Evolutionary conservation across 2,329 filamentous ascomycete genomes (phyloP).

Genomic region (Sporothrix humicola): DNA sequence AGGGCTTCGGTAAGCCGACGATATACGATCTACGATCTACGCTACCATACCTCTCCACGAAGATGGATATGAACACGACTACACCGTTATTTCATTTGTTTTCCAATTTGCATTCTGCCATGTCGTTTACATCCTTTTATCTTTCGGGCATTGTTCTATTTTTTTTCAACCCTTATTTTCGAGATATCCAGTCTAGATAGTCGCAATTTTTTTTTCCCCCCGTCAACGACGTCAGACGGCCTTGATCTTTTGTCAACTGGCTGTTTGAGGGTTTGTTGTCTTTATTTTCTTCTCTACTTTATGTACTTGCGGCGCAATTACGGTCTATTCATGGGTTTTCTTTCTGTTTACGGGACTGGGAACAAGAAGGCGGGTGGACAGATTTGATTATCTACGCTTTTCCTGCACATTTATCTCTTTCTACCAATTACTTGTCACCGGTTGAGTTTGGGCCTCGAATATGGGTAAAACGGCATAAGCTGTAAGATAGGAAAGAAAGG

Average conservation of each 20-base stretch:
- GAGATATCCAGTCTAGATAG: conserved; percentile 11
- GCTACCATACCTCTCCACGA: neutral
- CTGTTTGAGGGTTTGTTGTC: neutral
- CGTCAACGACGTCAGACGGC: neutral
- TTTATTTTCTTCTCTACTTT: neutral
- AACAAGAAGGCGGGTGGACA: neutral
- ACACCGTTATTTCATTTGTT: neutral
- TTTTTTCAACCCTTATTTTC: neutral
- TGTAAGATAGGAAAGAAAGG: conserved; percentile 18
- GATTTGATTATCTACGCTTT: neutral
- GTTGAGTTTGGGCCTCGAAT: neutral
- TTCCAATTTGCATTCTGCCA: neutral
- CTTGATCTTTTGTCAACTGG: neutral
- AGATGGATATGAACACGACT: neutral
- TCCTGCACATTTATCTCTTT: neutral
- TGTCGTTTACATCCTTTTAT: neutral
- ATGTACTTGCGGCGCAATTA: neutral
- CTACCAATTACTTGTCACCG: neutral
- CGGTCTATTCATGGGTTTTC: no score
- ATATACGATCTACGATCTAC: neutral
- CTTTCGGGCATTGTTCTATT: neutral
- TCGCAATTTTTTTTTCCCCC: neutral
- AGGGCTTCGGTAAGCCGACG: neutral
- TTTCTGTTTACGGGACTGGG: neutral
- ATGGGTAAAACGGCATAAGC: neutral